These are phyloP conservation scores for Aquilaria sinensis DNA, from an alignment of 345 rosid genomes.

Conservation along the genomic window DNA sequence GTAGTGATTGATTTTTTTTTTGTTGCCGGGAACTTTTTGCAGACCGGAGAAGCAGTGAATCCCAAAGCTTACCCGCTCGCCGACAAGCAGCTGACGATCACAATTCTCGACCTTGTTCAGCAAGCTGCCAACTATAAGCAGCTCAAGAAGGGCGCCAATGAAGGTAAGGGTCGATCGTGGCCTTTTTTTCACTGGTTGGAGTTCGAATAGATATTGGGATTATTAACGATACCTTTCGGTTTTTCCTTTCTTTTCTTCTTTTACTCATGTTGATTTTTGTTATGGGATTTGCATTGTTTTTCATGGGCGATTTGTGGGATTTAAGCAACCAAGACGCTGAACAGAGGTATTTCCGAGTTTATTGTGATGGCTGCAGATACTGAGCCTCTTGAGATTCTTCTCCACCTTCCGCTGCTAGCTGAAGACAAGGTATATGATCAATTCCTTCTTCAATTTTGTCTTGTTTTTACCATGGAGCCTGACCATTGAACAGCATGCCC, in stretches of 20 bases:
- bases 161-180: slow-evolving; percentile 33
- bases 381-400: slow-evolving; percentile 85
- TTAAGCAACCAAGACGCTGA: slow-evolving; percentile 91
- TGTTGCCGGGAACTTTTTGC: slow-evolving; percentile 1
- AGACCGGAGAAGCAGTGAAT: slow-evolving; percentile 74
- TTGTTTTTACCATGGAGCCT: not conserved
- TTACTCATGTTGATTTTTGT: not conserved
- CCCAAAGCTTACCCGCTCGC: slow-evolving; percentile 92
- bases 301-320: not conserved
- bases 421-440: slow-evolving; percentile 55
- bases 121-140: slow-evolving; percentile 98
- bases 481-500: too few relatives aligned
- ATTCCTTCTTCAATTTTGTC: not conserved
- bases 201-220: too few relatives aligned
- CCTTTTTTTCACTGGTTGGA: too few relatives aligned
- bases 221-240: too few relatives aligned
- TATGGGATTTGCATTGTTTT: slow-evolving; percentile 2
- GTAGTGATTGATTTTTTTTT: too few relatives aligned
- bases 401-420: slow-evolving; percentile 75
- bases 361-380: slow-evolving; percentile 80
- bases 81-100: slow-evolving; percentile 61
- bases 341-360: slow-evolving; percentile 94
- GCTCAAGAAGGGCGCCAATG: slow-evolving; percentile 97
- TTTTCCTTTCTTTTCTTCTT: too few relatives aligned
- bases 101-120: slow-evolving; percentile 86